These are phyloP conservation scores for Metschnikowia picachoensis DNA, from an alignment of 805 yeast species.

Conservation along the genomic window DNA sequence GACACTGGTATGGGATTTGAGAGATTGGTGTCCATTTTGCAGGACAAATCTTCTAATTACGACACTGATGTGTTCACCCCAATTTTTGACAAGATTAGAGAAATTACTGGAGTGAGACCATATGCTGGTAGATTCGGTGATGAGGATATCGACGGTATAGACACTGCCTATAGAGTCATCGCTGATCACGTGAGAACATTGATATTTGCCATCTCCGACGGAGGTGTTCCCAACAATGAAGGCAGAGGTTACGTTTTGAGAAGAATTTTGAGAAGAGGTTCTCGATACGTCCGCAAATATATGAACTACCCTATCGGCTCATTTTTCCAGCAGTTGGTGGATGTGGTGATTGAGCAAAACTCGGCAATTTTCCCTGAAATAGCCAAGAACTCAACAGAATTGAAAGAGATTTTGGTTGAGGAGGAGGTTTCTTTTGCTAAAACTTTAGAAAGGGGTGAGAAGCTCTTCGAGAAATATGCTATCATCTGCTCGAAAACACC, in stretches of 20 bases:
- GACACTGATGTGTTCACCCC: constrained; percentile 97
- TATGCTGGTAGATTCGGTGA: constrained; percentile 91
- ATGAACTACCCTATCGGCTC: constrained; percentile 93
- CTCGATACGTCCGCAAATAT: constrained; percentile 94
- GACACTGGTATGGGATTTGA: constrained; percentile 99
- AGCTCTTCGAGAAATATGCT: constrained; percentile 91
- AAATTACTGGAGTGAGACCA: constrained; percentile 87
- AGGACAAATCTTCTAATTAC: constrained; percentile 87
- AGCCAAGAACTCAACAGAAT: constrained; percentile 60
- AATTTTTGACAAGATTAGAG: constrained; percentile 78
- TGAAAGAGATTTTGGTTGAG: constrained; percentile 89
- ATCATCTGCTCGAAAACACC: constrained; percentile 72
- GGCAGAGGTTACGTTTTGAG: constrained; percentile 98
- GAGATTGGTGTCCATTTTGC: constrained; percentile 91
- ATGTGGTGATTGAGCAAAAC: constrained; percentile 87
- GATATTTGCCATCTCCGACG: constrained; percentile 94
- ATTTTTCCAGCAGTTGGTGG: constrained; percentile 88
- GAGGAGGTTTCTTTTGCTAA: constrained; percentile 94
- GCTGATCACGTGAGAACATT: constrained; percentile 98
- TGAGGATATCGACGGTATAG: constrained; percentile 91
- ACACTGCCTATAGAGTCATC: constrained; percentile 95
- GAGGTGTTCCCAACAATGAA: constrained; percentile 98
- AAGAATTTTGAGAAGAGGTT: constrained; percentile 96
- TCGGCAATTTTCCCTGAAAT: constrained; percentile 90
- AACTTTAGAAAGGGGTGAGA: constrained; percentile 97